Evolutionary conservation across 1,139 yeast genomes (phyloP).

Genomic region (Debaryomyces subglobosus): DNA sequence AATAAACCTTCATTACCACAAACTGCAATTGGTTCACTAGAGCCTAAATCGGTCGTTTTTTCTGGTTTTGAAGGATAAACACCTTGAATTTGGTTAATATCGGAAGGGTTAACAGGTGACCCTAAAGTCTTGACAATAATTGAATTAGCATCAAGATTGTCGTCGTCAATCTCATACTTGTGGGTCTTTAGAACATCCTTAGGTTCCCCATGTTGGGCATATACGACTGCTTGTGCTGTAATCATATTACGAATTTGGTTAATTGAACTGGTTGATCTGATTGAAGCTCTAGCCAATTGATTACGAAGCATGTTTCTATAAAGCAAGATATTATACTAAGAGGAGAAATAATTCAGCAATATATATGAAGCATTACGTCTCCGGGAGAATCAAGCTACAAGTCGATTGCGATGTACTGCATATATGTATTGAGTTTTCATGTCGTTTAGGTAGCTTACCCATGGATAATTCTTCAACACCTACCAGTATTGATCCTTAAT

Average conservation of each 20-base stretch:
- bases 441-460: not conserved
- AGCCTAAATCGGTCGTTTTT: slow-evolving; percentile 34
- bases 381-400: not conserved
- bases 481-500: not conserved
- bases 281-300: slow-evolving; percentile 1
- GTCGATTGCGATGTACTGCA: slow-evolving; percentile 1
- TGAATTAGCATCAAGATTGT: slow-evolving; percentile 41
- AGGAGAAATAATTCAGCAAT: not conserved
- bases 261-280: not conserved
- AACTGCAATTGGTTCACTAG: slow-evolving; percentile 36
- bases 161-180: slow-evolving; percentile 52
- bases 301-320: slow-evolving; percentile 1
- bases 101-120: slow-evolving; percentile 70
- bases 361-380: not conserved
- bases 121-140: slow-evolving; percentile 70
- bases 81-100: slow-evolving; percentile 45
- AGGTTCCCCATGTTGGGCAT: slow-evolving; percentile 63
- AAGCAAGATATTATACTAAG: not conserved
- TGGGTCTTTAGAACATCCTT: slow-evolving; percentile 56
- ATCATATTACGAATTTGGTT: slow-evolving; percentile 40
- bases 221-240: slow-evolving; percentile 61
- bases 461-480: not conserved
- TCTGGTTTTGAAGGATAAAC: slow-evolving; percentile 45
- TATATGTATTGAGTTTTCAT: not conserved
- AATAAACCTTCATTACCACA: slow-evolving; percentile 83